phyloP scores from a whole-genome alignment of 768 basidiomycete genomes.

The Terana coerulea region DNA sequence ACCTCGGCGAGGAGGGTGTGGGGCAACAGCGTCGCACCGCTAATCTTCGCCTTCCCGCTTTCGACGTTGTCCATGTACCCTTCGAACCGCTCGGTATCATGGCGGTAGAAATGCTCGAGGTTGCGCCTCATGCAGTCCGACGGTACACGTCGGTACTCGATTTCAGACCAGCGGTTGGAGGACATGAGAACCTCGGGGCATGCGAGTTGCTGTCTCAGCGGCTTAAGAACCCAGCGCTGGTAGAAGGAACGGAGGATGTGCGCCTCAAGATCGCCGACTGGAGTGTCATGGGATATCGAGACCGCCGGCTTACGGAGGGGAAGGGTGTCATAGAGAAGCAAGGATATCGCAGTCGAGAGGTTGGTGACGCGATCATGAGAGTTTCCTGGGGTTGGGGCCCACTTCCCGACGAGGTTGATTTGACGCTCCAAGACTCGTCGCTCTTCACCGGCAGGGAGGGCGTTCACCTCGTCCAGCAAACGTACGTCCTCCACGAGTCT shows the following conservation, averaged over 20 bases:
- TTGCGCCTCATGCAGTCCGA: slow-evolving; percentile 62
- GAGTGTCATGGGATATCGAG: slow-evolving; percentile 18
- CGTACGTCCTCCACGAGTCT: slow-evolving; percentile 47
- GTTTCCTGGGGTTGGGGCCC: slow-evolving; percentile 59
- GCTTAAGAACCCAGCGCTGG: slow-evolving; percentile 56
- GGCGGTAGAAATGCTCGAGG: slow-evolving; percentile 47
- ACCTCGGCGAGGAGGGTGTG: slow-evolving; percentile 53
- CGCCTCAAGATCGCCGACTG: slow-evolving; percentile 33
- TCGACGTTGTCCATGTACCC: slow-evolving; percentile 55
- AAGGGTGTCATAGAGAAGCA: slow-evolving; percentile 44
- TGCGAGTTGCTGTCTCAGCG: slow-evolving; percentile 41
- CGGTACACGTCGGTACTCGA: slow-evolving; percentile 55
- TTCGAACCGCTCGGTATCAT: slow-evolving; percentile 58
- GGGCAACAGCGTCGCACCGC: slow-evolving; percentile 65
- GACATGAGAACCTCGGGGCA: slow-evolving; percentile 65
- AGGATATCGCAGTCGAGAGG: slow-evolving; percentile 58
- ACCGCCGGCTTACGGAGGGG: slow-evolving; percentile 10
- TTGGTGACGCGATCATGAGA: slow-evolving; percentile 64
- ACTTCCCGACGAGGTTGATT: slow-evolving; percentile 62
- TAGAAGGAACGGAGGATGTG: slow-evolving; percentile 52
- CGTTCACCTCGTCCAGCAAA: slow-evolving; percentile 33
- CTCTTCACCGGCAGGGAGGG: slow-evolving; percentile 29
- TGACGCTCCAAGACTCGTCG: slow-evolving; percentile 31
- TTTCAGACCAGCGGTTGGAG: slow-evolving; percentile 51
- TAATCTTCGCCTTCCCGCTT: slow-evolving; percentile 49